phyloP scores from a whole-genome alignment of 2,329 filamentous ascomycete genomes.

The Aspergillus persii region DNA sequence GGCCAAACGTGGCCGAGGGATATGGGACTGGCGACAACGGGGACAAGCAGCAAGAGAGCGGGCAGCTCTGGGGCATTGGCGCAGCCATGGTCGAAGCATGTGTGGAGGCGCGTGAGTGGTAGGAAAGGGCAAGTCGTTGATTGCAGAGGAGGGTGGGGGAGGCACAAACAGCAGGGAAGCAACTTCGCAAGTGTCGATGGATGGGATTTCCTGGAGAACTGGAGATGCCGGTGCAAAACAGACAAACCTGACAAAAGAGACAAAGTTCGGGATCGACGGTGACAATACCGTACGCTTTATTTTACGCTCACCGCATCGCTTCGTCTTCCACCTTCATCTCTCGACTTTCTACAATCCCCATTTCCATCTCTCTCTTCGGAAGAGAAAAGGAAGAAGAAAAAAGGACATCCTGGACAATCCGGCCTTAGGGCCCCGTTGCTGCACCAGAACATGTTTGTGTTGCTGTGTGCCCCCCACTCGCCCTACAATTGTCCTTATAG shows the following conservation, averaged over 20 bases:
- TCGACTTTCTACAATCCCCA: background rate
- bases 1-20: slow-evolving; percentile 13
- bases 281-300: background rate
- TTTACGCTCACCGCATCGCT: background rate
- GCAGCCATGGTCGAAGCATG: slow-evolving; percentile 38
- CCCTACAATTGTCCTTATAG: background rate
- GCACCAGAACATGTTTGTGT: background rate
- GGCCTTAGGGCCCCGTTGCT: background rate
- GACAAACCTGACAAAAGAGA: too few species aligned
- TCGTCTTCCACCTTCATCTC: background rate
- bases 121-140: background rate
- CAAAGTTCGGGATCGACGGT: background rate
- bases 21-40: slow-evolving; percentile 13
- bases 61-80: slow-evolving; percentile 27
- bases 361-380: background rate
- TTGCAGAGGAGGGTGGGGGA: background rate
- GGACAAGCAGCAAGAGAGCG: slow-evolving; percentile 23
- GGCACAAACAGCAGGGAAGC: background rate
- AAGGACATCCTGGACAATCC: background rate
- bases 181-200: too few species aligned
- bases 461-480: background rate
- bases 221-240: too few species aligned
- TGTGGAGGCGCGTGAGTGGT: slow-evolving; percentile 10
- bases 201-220: too few species aligned
- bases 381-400: background rate